Evolutionary conservation across 164 flowering plant genomes (phyloP), one percentile per base, ranked within the genome.

Genomic region (Aristolochia californica): DNA sequence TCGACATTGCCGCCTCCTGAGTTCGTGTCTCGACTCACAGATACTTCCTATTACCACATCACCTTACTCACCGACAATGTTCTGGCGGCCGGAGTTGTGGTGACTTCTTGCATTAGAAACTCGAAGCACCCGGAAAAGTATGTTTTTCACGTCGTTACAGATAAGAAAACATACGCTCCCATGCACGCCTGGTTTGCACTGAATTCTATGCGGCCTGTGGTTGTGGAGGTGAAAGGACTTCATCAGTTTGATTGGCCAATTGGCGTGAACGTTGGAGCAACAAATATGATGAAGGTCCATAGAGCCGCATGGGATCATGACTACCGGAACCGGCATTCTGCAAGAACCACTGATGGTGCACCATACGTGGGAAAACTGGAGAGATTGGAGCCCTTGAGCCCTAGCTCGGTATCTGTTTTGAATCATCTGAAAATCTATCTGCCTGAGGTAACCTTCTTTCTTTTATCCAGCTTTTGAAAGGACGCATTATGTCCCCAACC

Each of bases 161-260:
- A 87, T 65, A 87, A 78, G 75, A 84, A 84, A 78, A 87, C 88
- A 22, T 87, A 78, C 52, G 73, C 83, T 16, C 72, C 90, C 9
- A 87, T 87, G 95, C 87, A 84, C 64, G 84, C 95, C 0, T 84
- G 90, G 95, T 84, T 87, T 67, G 83, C 95, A 0, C 66, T 74
- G 27, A 70, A 84, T 63, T 49, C 80, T 12, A 53, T 69, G 14
- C 28, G 65, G 24, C 75, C 82, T 13, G 76, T 83, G 1, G 77
- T 74, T 25, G 76, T 84, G 61, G 90, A 84, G 74, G 85, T 87
- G n/a, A 87, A 81, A 67, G 90, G 88, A 12, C 64, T 87, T 56
- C 95, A 87, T 67, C 90, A 87, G 17, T 82, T 60, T 53, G 84
- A 87, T 62, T 84, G 88, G 95, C 66, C 83, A 58, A 61, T 61